These are phyloP conservation scores for Cucumis cinereus DNA, from an alignment of 306 rosid genomes.

Conservation along the genomic window DNA sequence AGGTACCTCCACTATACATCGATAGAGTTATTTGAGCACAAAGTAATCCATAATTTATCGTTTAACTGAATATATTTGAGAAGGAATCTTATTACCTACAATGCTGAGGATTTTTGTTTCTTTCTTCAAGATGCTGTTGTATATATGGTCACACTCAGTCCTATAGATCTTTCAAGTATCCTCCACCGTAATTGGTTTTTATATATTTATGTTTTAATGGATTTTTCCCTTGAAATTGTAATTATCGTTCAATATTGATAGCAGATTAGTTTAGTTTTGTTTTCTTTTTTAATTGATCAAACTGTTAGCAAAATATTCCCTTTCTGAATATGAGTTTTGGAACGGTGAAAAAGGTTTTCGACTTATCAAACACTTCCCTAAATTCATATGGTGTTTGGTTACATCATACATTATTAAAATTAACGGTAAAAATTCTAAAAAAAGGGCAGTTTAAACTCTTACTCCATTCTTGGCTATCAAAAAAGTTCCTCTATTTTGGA, in stretches of 20 bases:
- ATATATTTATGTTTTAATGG: background rate
- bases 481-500: background rate
- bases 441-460: background rate
- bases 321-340: background rate
- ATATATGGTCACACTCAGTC: background rate
- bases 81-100: background rate
- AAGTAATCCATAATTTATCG: background rate
- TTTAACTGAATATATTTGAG: background rate
- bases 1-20: conserved; percentile 20
- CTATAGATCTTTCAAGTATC: background rate
- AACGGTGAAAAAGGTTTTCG: background rate
- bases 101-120: background rate
- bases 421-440: background rate
- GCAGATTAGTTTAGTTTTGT: no score
- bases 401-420: background rate
- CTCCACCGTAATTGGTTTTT: background rate
- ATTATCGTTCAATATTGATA: background rate
- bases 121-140: background rate
- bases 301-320: background rate
- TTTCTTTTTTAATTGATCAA: background rate
- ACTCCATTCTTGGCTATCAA: background rate
- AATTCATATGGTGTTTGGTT: background rate
- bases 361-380: background rate
- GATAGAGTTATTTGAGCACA: background rate
- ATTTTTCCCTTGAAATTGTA: background rate